These are phyloP conservation scores for Ogataea chonburiensis DNA, from an alignment of 805 yeast genomes.

Conservation along the genomic window DNA sequence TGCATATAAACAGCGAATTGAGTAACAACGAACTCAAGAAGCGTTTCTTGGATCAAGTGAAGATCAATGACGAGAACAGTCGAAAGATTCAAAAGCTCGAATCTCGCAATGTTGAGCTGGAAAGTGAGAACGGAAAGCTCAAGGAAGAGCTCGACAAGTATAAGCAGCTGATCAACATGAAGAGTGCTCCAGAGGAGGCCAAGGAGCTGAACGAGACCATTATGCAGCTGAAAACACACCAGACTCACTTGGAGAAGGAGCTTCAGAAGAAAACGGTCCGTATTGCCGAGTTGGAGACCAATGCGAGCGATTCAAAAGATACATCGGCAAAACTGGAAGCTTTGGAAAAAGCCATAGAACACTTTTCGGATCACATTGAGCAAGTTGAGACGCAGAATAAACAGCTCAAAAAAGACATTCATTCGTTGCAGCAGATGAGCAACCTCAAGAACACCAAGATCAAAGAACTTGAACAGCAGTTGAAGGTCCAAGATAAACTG, in stretches of 20 bases:
- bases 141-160: slow-evolving; percentile 34
- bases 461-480: slow-evolving; percentile 46
- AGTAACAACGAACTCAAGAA: slow-evolving; percentile 26
- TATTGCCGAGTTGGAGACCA: slow-evolving; percentile 21
- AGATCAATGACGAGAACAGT: slow-evolving; percentile 20
- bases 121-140: slow-evolving; percentile 40
- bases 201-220: slow-evolving; percentile 26
- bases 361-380: slow-evolving; percentile 54
- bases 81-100: slow-evolving; percentile 24
- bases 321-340: slow-evolving; percentile 43
- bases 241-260: slow-evolving; percentile 26
- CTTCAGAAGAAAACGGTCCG: slow-evolving; percentile 16
- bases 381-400: slow-evolving; percentile 64
- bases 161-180: slow-evolving; percentile 16
- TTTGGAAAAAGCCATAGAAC: slow-evolving; percentile 57
- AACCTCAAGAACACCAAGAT: slow-evolving; percentile 59
- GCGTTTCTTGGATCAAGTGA: slow-evolving; percentile 25
- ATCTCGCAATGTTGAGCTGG: slow-evolving; percentile 36
- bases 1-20: slow-evolving; percentile 50
- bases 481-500: slow-evolving; percentile 49
- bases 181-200: slow-evolving; percentile 20
- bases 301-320: slow-evolving; percentile 12
- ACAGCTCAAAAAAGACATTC: slow-evolving; percentile 54
- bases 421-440: slow-evolving; percentile 53
- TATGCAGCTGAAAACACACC: slow-evolving; percentile 21